Evolutionary conservation across 2,329 filamentous ascomycete species (phyloP).

Genomic region (Colletotrichum eremochloae): DNA sequence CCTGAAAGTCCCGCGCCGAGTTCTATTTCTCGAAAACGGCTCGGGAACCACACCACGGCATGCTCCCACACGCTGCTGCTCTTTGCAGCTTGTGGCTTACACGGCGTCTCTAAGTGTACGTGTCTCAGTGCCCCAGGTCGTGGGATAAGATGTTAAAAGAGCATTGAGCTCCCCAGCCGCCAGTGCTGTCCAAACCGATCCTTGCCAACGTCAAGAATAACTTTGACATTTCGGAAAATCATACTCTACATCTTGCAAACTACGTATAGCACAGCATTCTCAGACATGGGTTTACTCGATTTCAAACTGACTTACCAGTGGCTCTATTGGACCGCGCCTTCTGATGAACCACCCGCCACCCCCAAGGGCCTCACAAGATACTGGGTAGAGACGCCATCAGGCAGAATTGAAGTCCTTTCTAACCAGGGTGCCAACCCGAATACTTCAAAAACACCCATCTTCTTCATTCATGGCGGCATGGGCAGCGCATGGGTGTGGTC

Average conservation of each 20-base stretch:
- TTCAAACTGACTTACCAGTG: constrained; percentile 51
- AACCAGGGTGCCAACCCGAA: constrained; percentile 49
- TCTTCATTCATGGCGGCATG: constrained; percentile 69
- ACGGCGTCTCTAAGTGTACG: neutral
- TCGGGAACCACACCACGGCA: constrained; percentile 14
- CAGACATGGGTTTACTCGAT: constrained; percentile 43
- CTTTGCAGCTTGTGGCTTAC: constrained; percentile 27
- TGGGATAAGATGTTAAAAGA: neutral
- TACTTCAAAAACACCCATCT: constrained; percentile 52
- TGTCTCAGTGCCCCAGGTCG: neutral
- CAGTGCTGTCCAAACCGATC: neutral
- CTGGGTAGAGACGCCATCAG: constrained; percentile 59
- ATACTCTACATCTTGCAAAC: neutral
- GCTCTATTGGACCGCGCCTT: constrained; percentile 50
- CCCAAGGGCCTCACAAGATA: constrained; percentile 58
- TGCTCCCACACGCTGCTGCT: neutral
- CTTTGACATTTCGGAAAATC: neutral
- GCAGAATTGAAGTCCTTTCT: constrained; percentile 63
- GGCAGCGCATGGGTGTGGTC: constrained; percentile 66
- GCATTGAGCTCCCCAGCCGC: constrained; percentile 6
- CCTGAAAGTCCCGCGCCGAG: constrained; percentile 35
- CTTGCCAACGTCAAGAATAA: too few relatives aligned
- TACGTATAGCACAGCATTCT: too few relatives aligned
- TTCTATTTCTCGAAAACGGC: constrained; percentile 29
- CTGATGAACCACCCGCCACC: constrained; percentile 46